These are phyloP conservation scores for Pichia sporocuriosa DNA, from an alignment of 805 yeast species.

Conservation along the genomic window DNA sequence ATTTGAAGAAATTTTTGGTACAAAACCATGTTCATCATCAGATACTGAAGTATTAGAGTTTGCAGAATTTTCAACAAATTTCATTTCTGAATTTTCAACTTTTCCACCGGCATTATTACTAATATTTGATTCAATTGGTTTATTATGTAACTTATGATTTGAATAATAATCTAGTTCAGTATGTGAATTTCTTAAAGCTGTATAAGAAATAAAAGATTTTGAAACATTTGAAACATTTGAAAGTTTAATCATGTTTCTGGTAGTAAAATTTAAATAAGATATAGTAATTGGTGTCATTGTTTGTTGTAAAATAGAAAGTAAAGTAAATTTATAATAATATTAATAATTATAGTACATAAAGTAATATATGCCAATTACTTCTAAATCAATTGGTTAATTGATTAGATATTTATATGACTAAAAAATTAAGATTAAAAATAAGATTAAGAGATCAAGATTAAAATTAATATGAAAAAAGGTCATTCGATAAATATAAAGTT, in stretches of 20 bases:
- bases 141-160: conserved; percentile 15
- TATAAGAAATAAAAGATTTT: conserved; percentile 23
- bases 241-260: conserved; percentile 21
- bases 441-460: too few species aligned
- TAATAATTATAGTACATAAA: too few species aligned
- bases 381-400: too few species aligned
- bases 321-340: background rate
- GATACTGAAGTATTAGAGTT: conserved; percentile 3
- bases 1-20: conserved; percentile 29
- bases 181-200: conserved; percentile 19
- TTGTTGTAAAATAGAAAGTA: background rate
- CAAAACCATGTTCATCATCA: conserved; percentile 20
- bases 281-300: conserved; percentile 25
- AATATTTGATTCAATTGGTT: conserved; percentile 16
- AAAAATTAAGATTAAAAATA: too few species aligned
- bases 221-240: conserved; percentile 7
- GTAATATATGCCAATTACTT: too few species aligned
- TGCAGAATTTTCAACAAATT: conserved; percentile 22
- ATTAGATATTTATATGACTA: too few species aligned
- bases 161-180: conserved; percentile 21
- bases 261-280: conserved; percentile 23
- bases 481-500: too few species aligned
- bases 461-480: too few species aligned
- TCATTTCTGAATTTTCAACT: conserved; percentile 24
- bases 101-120: conserved; percentile 29